Base-by-base conservation (phyloP, 1,284 basidiomycete genomes). In the Chalciporus sp. region DNA sequence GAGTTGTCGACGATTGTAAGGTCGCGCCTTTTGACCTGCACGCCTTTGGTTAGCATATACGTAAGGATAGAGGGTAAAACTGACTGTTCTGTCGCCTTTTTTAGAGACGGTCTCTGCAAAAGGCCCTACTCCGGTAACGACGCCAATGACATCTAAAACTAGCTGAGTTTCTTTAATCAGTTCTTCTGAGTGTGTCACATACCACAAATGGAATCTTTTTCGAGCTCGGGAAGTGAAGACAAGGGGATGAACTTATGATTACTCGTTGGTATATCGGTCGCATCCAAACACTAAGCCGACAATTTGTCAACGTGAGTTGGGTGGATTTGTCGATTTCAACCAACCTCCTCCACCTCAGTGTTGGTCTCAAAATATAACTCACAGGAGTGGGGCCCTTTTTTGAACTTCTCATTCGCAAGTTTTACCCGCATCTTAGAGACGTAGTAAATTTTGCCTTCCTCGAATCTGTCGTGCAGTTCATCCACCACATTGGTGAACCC, bases 401-500 rank as follows among this genome's bases (percentile, higher is more conserved):
- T 92, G 73, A 96, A 99, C 74, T 98, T 96, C 76, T 96, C 98
- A 77, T 98, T 99, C 43, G 96, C 95, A 31, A 98, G 86, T 68
- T 92, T 92, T 67, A 99, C 90, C 51, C 92, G 84, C 9, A 92
- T 96, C 65, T 91, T 93, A 1, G 92, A 93, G 57, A 99, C 81
- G 68, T 84, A 94, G 73, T 95, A 99, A 11, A 96, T 95, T 70
- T 95, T 95, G 50, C 92, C 92, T 70, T 98, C 95, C 64, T 96
- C 84, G 16, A 99, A 70, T 62, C 86, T 82, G 19, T 90, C 83
- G 74, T 91, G 97, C 47, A 95, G 81, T 43, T 86, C 82, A 68
- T 96, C 94, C 35, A 91, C 94, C 2, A 83, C 85, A 29, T 88
- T 79, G 68, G 98, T 98, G 80, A 99, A 99, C 7, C 80, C 96